These are phyloP conservation scores for Trichophyton rubrum DNA, from an alignment of 2,329 filamentous ascomycete genomes.

Conservation along the genomic window DNA sequence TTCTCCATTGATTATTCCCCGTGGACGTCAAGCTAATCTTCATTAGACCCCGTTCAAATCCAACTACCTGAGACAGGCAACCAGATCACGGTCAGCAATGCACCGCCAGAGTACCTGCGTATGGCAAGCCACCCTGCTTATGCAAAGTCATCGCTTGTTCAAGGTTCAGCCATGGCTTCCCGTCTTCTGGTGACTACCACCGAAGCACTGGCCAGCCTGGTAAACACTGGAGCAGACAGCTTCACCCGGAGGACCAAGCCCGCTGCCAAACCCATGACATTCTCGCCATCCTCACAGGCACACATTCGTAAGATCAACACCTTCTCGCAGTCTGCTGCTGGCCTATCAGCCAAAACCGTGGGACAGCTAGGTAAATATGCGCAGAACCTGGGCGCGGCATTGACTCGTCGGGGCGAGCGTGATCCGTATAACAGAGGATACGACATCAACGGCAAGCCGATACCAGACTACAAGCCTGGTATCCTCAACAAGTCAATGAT, in stretches of 20 bases:
- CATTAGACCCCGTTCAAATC: slow-evolving; percentile 36
- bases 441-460: slow-evolving; percentile 56
- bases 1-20: not conserved
- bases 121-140: slow-evolving; percentile 83
- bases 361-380: slow-evolving; percentile 71
- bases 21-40: not conserved
- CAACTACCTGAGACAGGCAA: slow-evolving; percentile 36
- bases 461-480: slow-evolving; percentile 66
- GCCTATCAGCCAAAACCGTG: slow-evolving; percentile 72
- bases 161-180: slow-evolving; percentile 75
- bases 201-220: slow-evolving; percentile 60
- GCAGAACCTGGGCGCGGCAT: slow-evolving; percentile 73
- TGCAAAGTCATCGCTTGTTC: slow-evolving; percentile 71
- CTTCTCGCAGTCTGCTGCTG: slow-evolving; percentile 68
- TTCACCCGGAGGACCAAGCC: slow-evolving; percentile 75
- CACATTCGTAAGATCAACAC: slow-evolving; percentile 80
- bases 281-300: slow-evolving; percentile 70
- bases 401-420: slow-evolving; percentile 50
- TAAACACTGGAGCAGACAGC: slow-evolving; percentile 63
- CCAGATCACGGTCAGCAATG: slow-evolving; percentile 36
- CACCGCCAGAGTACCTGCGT: slow-evolving; percentile 51
- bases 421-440: slow-evolving; percentile 44
- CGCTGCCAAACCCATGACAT: slow-evolving; percentile 67
- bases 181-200: slow-evolving; percentile 84
- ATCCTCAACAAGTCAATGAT: slow-evolving; percentile 92